Evolutionary conservation across 495 filamentous ascomycete species (phyloP).

Genomic region (Astrothelium subdiscretum): DNA sequence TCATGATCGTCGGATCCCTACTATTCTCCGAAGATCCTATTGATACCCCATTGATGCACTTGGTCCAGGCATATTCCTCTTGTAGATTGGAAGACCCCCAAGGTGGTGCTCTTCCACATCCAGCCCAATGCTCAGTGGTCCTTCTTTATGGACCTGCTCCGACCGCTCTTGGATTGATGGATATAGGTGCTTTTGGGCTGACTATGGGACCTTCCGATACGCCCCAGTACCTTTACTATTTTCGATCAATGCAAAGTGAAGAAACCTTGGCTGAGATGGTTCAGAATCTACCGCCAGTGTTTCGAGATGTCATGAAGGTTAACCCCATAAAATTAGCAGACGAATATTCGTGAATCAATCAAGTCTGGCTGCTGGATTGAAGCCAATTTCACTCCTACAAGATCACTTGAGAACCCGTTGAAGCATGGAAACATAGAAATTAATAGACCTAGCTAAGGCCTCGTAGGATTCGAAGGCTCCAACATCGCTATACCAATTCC

Average conservation of each 20-base stretch:
- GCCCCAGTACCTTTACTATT: neutral
- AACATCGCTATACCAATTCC: too few relatives aligned
- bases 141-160: neutral
- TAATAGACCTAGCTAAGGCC: too few relatives aligned
- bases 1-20: neutral
- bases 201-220: neutral
- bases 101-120: neutral
- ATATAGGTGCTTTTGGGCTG: neutral
- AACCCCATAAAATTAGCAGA: neutral
- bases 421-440: too few relatives aligned
- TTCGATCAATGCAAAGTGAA: neutral
- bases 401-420: too few relatives aligned
- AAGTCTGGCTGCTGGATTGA: neutral
- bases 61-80: neutral
- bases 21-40: neutral
- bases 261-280: neutral
- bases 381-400: too few relatives aligned
- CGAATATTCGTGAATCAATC: neutral
- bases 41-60: neutral
- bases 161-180: neutral
- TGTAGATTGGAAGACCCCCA: neutral
- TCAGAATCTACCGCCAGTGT: neutral
- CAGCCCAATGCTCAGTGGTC: neutral
- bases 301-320: neutral
- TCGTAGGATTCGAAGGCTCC: too few relatives aligned